A percentile compares a stretch with the other conserved stretches of the same genome.
Evolutionary conservation across 495 filamentous ascomycete species (phyloP).

Genomic region (Neurospora cerealis): DNA sequence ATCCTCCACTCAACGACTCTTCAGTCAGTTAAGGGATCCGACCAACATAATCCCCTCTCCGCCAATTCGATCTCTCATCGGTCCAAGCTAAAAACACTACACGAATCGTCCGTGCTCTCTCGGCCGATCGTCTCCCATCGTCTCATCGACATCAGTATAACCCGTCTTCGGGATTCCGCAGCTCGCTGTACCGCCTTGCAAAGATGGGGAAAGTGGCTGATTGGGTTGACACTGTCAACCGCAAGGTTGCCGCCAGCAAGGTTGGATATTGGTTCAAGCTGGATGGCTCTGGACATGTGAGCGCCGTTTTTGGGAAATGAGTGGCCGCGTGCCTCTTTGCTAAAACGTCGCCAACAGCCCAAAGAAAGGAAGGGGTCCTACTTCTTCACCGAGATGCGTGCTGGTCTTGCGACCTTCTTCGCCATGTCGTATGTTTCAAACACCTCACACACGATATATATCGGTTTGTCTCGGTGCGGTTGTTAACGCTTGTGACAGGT

Average conservation of each 20-base stretch:
- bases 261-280: slow-evolving; percentile 66
- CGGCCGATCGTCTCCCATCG: neutral
- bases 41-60: neutral
- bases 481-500: slow-evolving; percentile 17
- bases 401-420: slow-evolving; percentile 74
- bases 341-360: slow-evolving; percentile 47
- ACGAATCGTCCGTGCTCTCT: neutral
- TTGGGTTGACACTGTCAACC: slow-evolving; percentile 45
- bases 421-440: slow-evolving; percentile 59
- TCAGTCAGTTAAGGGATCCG: neutral
- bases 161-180: neutral
- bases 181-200: neutral
- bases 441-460: neutral
- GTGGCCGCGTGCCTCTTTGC: neutral
- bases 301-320: slow-evolving; percentile 14
- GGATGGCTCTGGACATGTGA: slow-evolving; percentile 65
- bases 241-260: slow-evolving; percentile 43
- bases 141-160: neutral
- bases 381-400: slow-evolving; percentile 72
- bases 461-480: neutral
- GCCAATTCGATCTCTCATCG: neutral
- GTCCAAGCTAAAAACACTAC: neutral
- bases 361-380: slow-evolving; percentile 61
- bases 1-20: neutral
- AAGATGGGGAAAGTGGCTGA: slow-evolving; percentile 19